Base-by-base conservation (phyloP, 345 rosid genomes). In the Diplotaxis tenuifolia region DNA sequence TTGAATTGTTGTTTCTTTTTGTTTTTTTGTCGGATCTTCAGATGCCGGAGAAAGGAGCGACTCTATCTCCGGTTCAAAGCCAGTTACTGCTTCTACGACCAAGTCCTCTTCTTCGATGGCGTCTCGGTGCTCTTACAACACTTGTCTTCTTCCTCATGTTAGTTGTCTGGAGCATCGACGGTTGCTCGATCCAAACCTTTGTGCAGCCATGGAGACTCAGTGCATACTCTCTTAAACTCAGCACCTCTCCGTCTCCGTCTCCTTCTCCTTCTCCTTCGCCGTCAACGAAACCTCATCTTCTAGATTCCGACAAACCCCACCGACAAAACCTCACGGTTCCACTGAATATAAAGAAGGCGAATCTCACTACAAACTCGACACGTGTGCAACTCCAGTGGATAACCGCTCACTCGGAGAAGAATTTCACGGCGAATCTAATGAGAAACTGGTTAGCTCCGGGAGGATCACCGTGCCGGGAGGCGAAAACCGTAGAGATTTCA, bases 131-230 rank as follows among this genome's bases (percentile, higher is more conserved):
- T 14, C 79, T 92, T 4, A 82, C 88, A 7, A 83, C 88, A 70
- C 74, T 95, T 2, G 89, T 86, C 31, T 86, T 87, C 53, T 69
- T 84, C 36, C 84, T 81, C 9, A 76, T 87, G 93, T 73, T 88
- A 65, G 84, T 77, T 18, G 78, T 87, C 40, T 90, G 93, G 96
- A 87, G 87, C 85, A 72, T 89, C 3, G 99, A 95, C 58, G 89
- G 91, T 2, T 74, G 87, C 57, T 79, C 84, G 2, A 62, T 91
- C 32, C 82, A 72, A 73, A 77, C 67, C 79, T 79, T 91, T 54
- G 55, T 89, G 15, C 65, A 85, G 34, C 81, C 89, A 0, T 83
- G 97, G 96, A 87, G 82, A 81, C 49, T 80, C 59, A 83, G 80
- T 64, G 81, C 83, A 22, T 82, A 72, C 36, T 52, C 72, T 25